phyloP scores from a whole-genome alignment of 306 rosid species.

The Trichosanthes cucumerina region DNA sequence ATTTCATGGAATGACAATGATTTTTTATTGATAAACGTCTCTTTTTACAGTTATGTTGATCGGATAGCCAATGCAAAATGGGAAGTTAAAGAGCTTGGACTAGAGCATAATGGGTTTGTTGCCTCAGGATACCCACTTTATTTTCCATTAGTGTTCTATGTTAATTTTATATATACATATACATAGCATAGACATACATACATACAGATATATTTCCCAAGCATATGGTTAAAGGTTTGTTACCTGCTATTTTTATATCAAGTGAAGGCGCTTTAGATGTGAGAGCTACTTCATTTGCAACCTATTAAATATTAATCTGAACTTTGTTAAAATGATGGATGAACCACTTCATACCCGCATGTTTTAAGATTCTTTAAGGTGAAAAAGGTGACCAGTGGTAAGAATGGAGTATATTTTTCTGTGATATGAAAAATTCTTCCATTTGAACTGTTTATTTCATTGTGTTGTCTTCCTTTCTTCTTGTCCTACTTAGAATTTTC shows the following conservation, averaged over 20 bases:
- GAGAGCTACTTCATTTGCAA: background rate
- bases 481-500: background rate
- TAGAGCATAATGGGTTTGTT: constrained; percentile 95
- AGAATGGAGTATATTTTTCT: background rate
- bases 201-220: background rate
- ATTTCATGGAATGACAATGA: background rate
- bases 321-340: background rate
- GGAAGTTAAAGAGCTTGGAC: constrained; percentile 94
- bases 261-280: background rate
- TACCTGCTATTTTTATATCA: background rate
- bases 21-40: background rate
- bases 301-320: background rate
- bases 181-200: background rate
- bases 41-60: constrained; percentile 67
- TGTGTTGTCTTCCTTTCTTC: background rate
- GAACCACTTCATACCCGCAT: background rate
- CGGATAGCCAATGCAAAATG: constrained; percentile 87
- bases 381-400: background rate
- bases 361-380: background rate
- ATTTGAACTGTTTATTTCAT: background rate
- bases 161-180: background rate
- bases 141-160: background rate
- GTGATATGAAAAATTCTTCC: background rate
- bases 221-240: background rate
- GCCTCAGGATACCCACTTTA: constrained; percentile 16